Percentiles rank a stretch among this genome's conserved stretches.
Conservation (phyloP, 345 rosid genomes). For the Eucalyptus coolabah region DNA sequence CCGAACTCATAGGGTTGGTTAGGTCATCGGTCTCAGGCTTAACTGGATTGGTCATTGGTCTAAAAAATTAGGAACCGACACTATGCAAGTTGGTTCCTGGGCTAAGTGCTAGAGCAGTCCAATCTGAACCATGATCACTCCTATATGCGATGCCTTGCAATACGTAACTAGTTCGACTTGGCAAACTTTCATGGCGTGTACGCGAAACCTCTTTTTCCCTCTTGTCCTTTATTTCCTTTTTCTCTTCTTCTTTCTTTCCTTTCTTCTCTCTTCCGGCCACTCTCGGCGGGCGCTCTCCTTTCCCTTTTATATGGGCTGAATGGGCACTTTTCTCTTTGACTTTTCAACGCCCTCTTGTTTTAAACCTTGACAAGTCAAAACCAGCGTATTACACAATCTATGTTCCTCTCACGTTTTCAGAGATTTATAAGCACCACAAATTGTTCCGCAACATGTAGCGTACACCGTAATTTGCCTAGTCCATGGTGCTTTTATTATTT, state of each 20-base stretch:
- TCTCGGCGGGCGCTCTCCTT: neutral
- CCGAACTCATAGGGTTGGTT: no score
- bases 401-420: neutral
- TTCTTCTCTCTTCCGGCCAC: neutral
- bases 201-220: neutral
- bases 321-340: neutral
- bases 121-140: no score
- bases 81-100: rapidly evolving
- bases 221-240: neutral
- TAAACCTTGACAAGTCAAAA: no score
- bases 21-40: neutral
- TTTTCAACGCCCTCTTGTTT: no score
- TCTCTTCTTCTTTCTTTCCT: neutral
- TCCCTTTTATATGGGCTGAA: neutral
- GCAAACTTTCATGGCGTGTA: neutral
- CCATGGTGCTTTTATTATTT: neutral
- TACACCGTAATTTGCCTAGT: neutral
- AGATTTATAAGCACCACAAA: neutral
- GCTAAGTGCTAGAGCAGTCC: neutral
- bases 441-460: neutral
- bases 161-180: neutral
- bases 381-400: no score
- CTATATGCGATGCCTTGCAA: neutral
- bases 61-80: rapidly evolving
- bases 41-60: rapidly evolving